Percentiles rank a stretch among this genome's conserved stretches.
These are phyloP conservation scores for Trapa bicornis DNA, from an alignment of 345 rosid genomes.

Conservation along the genomic window DNA sequence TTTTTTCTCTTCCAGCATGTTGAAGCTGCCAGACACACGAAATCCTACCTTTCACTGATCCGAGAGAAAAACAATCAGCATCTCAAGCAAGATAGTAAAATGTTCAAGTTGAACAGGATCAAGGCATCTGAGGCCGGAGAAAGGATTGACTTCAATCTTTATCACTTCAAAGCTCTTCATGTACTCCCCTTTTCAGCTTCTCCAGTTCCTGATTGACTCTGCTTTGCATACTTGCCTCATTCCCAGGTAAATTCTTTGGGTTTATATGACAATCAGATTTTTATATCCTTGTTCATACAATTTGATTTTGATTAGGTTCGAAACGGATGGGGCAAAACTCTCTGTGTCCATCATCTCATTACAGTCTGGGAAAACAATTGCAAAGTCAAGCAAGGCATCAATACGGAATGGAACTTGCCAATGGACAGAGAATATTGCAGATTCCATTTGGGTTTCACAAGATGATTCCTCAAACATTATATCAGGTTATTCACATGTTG, in stretches of 20 bases:
- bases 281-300: no score
- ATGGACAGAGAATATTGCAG: slow-evolving; percentile 36
- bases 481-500: slow-evolving; percentile 22
- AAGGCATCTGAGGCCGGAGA: slow-evolving; percentile 26
- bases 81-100: no score
- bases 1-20: no score
- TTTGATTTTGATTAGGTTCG: slow-evolving; percentile 25
- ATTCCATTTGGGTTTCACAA: slow-evolving; percentile 28
- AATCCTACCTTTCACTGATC: no score
- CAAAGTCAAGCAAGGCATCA: slow-evolving; percentile 27
- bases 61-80: no score
- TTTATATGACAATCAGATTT: not conserved
- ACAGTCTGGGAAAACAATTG: slow-evolving; percentile 36
- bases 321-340: slow-evolving; percentile 55
- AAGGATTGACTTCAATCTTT: slow-evolving; percentile 33
- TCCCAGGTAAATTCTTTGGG: not conserved
- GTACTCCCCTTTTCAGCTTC: not conserved
- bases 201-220: not conserved
- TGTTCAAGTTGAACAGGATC: slow-evolving; percentile 23
- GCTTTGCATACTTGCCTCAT: not conserved
- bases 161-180: no score
- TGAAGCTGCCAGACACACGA: no score
- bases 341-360: slow-evolving; percentile 28
- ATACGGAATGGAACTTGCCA: slow-evolving; percentile 43
- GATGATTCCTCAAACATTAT: slow-evolving; percentile 19